phyloP scores from a whole-genome alignment of 108 stramenopile genomes.

The Cyclotella baltica region DNA sequence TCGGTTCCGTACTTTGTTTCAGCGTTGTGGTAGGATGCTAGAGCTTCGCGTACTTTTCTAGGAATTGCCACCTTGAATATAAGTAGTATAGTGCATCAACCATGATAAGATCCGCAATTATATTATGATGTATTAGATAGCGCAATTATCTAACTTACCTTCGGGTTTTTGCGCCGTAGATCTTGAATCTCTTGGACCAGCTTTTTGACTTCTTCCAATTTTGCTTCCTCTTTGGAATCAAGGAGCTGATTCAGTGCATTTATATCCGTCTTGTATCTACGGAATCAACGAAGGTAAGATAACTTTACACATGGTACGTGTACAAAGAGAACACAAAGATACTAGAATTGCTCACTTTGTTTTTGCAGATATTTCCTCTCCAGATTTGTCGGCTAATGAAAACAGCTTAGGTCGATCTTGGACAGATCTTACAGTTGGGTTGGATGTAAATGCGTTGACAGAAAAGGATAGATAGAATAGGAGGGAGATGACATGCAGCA shows the following conservation, averaged over 20 bases:
- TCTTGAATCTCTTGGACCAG: constrained; percentile 21
- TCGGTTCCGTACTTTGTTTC: constrained; percentile 20
- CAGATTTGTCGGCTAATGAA: background rate
- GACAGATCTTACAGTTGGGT: background rate
- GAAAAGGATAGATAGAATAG: background rate
- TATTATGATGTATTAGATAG: no score
- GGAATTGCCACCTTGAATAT: constrained; percentile 18
- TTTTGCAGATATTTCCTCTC: background rate
- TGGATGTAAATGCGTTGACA: background rate
- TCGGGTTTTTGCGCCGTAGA: constrained; percentile 12
- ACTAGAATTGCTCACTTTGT: background rate
- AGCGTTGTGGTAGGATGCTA: constrained; percentile 15
- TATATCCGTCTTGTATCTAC: constrained; percentile 32
- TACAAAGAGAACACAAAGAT: background rate
- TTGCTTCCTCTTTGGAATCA: constrained; percentile 15
- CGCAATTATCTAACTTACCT: no score
- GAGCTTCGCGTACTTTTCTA: constrained; percentile 27
- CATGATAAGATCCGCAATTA: background rate
- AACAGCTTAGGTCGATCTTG: background rate
- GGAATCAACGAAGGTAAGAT: background rate
- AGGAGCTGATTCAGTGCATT: constrained; percentile 17
- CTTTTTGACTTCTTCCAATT: constrained; percentile 18
- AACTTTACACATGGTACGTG: background rate
- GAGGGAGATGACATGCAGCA: background rate
- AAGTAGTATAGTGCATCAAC: background rate